A percentile compares a stretch with the other conserved stretches of the same genome.
Evolutionary conservation across 768 basidiomycete species (phyloP).

Genomic region (Cystobasidium onofrii): DNA sequence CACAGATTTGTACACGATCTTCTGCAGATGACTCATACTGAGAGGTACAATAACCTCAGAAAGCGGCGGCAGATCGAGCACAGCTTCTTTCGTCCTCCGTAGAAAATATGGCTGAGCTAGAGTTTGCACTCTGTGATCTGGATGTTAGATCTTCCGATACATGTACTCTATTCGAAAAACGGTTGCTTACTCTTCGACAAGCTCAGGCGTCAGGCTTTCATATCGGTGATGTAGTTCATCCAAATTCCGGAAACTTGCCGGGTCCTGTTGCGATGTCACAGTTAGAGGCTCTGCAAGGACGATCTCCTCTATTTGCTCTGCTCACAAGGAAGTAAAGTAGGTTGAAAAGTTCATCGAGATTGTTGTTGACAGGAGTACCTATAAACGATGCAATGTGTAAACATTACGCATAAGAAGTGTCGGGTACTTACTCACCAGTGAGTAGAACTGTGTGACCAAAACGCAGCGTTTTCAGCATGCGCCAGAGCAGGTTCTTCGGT

Average conservation of each 20-base stretch:
- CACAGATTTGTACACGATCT: conserved; percentile 47
- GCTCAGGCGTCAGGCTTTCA: conserved; percentile 67
- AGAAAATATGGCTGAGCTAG: conserved; percentile 78
- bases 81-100: conserved; percentile 65
- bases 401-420: conserved; percentile 56
- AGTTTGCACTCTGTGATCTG: conserved; percentile 59
- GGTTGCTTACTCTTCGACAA: conserved; percentile 55
- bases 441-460: conserved; percentile 35
- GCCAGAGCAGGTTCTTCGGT: conserved; percentile 45
- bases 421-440: conserved; percentile 77
- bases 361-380: conserved; percentile 87
- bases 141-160: too few relatives aligned
- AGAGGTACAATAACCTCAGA: conserved; percentile 49
- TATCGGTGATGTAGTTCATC: conserved; percentile 65
- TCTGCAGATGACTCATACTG: conserved; percentile 45
- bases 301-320: too few relatives aligned
- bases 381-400: conserved; percentile 59
- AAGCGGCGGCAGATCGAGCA: conserved; percentile 41
- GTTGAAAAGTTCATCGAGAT: conserved; percentile 91
- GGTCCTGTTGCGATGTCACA: too few relatives aligned
- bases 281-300: too few relatives aligned
- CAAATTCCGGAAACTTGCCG: conserved; percentile 65
- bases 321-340: conserved; percentile 78
- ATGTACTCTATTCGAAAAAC: too few relatives aligned
- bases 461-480: conserved; percentile 23